A percentile compares a stretch with the other conserved stretches of the same genome.
Evolutionary conservation across 768 basidiomycete species (phyloP).

Genomic region (Mycena olivaceomarginata): DNA sequence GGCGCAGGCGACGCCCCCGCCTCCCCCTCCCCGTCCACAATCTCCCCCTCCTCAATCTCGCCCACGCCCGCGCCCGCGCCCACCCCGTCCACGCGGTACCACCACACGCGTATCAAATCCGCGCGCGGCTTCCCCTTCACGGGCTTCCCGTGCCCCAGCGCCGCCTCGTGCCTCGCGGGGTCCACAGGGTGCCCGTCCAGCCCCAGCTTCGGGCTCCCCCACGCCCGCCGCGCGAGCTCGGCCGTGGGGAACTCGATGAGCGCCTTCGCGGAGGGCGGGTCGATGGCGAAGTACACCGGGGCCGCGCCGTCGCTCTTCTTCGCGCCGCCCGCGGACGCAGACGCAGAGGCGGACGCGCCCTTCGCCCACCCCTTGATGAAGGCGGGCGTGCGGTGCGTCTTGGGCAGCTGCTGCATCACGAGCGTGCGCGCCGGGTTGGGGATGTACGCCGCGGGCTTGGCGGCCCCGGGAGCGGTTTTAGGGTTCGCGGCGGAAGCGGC

Average conservation of each 20-base stretch:
- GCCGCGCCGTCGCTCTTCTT: constrained; percentile 59
- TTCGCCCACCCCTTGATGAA: constrained; percentile 62
- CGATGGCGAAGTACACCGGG: constrained; percentile 65
- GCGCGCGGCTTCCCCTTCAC: constrained; percentile 66
- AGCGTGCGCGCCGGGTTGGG: constrained; percentile 72
- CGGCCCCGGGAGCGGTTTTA: too few species aligned
- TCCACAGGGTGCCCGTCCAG: constrained; percentile 26
- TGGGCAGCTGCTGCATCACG: constrained; percentile 75
- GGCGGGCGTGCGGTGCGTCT: constrained; percentile 62
- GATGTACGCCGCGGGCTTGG: constrained; percentile 50
- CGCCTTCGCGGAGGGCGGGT: constrained; percentile 64
- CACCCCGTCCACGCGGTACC: constrained; percentile 66
- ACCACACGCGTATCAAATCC: constrained; percentile 69
- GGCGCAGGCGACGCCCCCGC: constrained; percentile 18
- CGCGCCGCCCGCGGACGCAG: constrained; percentile 34
- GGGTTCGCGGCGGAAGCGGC: neutral
- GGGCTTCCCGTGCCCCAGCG: constrained; percentile 49
- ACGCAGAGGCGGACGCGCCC: neutral
- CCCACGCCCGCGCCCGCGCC: constrained; percentile 63
- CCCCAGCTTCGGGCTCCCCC: constrained; percentile 69
- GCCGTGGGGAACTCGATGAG: constrained; percentile 70
- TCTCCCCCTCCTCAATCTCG: constrained; percentile 72
- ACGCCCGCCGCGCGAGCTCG: constrained; percentile 67
- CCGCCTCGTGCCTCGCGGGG: neutral
- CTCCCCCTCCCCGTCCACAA: constrained; percentile 62